phyloP scores from a whole-genome alignment of 192 early-diverging fungal genomes.

The Cladochytrium replicatum region DNA sequence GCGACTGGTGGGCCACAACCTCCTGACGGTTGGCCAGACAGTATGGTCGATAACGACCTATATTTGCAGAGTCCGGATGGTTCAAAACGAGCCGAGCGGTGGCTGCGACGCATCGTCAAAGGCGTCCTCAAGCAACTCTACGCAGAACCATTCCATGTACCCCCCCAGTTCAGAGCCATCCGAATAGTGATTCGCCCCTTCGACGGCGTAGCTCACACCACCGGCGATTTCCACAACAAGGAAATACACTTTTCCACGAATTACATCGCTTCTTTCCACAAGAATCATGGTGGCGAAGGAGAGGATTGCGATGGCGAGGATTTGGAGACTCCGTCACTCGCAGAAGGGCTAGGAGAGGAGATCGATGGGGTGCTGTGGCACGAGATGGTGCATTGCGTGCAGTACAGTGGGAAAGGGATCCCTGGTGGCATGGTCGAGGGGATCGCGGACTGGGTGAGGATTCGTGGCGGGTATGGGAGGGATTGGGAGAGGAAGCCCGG shows the following conservation, averaged over 20 bases:
- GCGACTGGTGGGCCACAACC: too few species aligned
- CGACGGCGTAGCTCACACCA: constrained; percentile 24
- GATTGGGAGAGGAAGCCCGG: constrained; percentile 20
- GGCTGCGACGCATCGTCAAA: too few species aligned
- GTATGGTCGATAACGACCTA: too few species aligned
- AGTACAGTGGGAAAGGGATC: constrained; percentile 7
- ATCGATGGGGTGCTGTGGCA: constrained; percentile 19
- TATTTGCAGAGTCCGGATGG: too few species aligned
- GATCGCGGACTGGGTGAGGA: too few species aligned
- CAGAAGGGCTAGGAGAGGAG: background rate
- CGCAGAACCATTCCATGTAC: too few species aligned
- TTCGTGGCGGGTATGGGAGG: too few species aligned
- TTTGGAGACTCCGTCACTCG: background rate
- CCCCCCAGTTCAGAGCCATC: too few species aligned
- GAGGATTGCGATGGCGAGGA: background rate
- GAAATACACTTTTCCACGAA: constrained; percentile 26
- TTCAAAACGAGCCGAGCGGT: too few species aligned
- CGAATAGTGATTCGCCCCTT: constrained; percentile 7
- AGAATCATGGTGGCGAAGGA: background rate
- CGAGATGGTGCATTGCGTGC: constrained; percentile 21
- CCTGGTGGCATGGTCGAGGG: constrained; percentile 33
- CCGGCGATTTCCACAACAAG: constrained; percentile 8
- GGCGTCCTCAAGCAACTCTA: too few species aligned
- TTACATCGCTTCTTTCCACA: constrained; percentile 8
- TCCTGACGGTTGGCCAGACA: too few species aligned